These are phyloP conservation scores for Sanguinoderma infundibulare DNA, from an alignment of 1,284 basidiomycete species.

Conservation along the genomic window DNA sequence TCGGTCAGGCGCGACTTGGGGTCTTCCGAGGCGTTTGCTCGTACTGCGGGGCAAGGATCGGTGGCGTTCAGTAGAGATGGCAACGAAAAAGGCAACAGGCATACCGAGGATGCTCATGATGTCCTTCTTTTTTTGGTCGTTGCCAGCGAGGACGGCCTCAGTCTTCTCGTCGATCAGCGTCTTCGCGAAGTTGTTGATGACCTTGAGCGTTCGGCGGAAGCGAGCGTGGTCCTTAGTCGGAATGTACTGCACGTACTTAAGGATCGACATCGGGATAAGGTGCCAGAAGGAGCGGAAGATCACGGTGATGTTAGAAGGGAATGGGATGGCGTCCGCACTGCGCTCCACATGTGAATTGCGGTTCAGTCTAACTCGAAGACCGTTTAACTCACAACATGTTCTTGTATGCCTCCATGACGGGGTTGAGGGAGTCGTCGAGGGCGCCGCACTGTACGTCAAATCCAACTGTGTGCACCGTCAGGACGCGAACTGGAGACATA, in stretches of 20 bases:
- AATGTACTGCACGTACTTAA: conserved; percentile 41
- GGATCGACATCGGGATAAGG: conserved; percentile 33
- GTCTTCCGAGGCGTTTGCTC: conserved; percentile 54
- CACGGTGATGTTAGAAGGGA: conserved; percentile 24
- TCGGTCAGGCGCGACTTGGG: conserved; percentile 49
- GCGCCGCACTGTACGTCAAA: conserved; percentile 32
- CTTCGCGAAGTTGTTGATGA: conserved; percentile 32
- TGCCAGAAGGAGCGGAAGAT: conserved; percentile 31
- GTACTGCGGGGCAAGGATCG: conserved; percentile 42
- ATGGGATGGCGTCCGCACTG: conserved; percentile 27
- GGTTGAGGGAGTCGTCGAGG: conserved; percentile 33
- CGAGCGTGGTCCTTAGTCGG: conserved; percentile 41
- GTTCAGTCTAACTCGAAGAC: background rate
- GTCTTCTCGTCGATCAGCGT: conserved; percentile 44
- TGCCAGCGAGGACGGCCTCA: conserved; percentile 28
- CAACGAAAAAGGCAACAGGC: conserved; percentile 1
- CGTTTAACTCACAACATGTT: conserved; percentile 37
- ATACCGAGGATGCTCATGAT: conserved; percentile 47
- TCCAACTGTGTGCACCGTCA: conserved; percentile 28
- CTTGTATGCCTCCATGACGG: conserved; percentile 34
- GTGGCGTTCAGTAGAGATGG: too few species aligned
- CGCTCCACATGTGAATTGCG: background rate
- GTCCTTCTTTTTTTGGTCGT: conserved; percentile 35
- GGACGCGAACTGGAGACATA: conserved; percentile 18
- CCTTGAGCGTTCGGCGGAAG: conserved; percentile 37